Evolutionary conservation across 2,329 filamentous ascomycete genomes (phyloP).

Genomic region (Pseudopyricularia javanii): DNA sequence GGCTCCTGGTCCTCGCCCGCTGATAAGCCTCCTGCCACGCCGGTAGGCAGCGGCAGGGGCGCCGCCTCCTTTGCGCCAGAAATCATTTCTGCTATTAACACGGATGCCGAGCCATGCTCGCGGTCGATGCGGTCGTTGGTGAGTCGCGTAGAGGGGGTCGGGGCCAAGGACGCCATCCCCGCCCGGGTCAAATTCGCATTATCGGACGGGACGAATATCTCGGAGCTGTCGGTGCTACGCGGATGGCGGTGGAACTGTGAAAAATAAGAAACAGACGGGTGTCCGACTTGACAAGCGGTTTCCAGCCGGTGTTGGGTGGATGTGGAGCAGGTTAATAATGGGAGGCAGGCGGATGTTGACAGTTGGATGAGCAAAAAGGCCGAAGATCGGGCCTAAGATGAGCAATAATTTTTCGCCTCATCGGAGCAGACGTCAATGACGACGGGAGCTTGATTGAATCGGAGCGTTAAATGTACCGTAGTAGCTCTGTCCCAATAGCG

Average conservation of each 20-base stretch:
- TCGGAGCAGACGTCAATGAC: neutral
- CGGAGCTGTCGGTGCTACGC: neutral
- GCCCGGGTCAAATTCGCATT: constrained; percentile 1
- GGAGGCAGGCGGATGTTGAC: too few relatives aligned
- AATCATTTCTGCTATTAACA: constrained; percentile 14
- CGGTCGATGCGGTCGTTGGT: neutral
- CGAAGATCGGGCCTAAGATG: neutral
- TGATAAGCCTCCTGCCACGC: constrained; percentile 9
- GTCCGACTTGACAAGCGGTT: neutral
- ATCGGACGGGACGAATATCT: constrained; percentile 4
- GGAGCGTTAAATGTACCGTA: too few relatives aligned
- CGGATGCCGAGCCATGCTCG: constrained; percentile 20
- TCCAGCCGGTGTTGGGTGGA: neutral
- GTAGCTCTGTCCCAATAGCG: too few relatives aligned
- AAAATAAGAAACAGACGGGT: neutral
- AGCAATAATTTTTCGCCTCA: neutral
- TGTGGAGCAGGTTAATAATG: neutral
- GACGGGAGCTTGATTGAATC: neutral
- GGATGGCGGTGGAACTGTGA: neutral
- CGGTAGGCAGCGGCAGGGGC: neutral
- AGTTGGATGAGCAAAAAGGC: neutral
- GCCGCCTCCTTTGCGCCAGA: constrained; percentile 13
- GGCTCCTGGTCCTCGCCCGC: constrained; percentile 30
- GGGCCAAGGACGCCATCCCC: constrained; percentile 1
- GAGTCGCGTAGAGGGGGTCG: constrained; percentile 15